These are phyloP conservation scores for Amorphotheca resinae DNA, from an alignment of 495 filamentous ascomycete genomes.

Conservation along the genomic window DNA sequence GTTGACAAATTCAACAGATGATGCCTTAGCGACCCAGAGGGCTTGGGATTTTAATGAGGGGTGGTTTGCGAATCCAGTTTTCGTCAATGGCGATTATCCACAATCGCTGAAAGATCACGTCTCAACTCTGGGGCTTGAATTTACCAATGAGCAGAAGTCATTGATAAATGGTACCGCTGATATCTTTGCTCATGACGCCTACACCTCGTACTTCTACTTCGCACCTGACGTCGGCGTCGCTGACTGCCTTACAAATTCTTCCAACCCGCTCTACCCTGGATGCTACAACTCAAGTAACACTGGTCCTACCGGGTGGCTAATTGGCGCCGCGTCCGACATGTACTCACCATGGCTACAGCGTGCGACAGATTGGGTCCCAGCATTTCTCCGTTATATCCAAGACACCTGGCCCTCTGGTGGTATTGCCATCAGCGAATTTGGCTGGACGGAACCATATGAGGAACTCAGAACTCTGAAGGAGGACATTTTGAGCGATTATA, in stretches of 20 bases:
- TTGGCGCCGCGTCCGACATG: constrained; percentile 27
- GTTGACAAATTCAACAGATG: constrained; percentile 12
- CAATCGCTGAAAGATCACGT: constrained; percentile 26
- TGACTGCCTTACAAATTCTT: constrained; percentile 23
- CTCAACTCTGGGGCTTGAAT: constrained; percentile 18
- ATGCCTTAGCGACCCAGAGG: constrained; percentile 3
- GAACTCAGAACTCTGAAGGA: constrained; percentile 20
- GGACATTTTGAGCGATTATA: constrained; percentile 24
- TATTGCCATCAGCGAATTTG: constrained; percentile 32
- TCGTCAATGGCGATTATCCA: constrained; percentile 29
- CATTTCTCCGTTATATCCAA: constrained; percentile 8
- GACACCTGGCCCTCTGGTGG: constrained; percentile 5
- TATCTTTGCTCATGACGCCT: constrained; percentile 29
- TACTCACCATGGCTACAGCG: constrained; percentile 27
- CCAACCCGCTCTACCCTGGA: constrained; percentile 26
- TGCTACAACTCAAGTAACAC: constrained; percentile 19
- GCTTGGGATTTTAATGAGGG: constrained; percentile 8
- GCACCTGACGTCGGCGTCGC: constrained; percentile 18
- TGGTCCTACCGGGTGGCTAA: constrained; percentile 20
- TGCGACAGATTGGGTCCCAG: constrained; percentile 23
- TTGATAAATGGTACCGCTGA: constrained; percentile 31
- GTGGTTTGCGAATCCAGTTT: constrained; percentile 3
- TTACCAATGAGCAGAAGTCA: constrained; percentile 25
- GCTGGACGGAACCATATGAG: constrained; percentile 32
- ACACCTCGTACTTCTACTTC: constrained; percentile 19